Evolutionary conservation across 208 protist species (phyloP).

Genomic region (Kentomonas sorsogonicus): DNA sequence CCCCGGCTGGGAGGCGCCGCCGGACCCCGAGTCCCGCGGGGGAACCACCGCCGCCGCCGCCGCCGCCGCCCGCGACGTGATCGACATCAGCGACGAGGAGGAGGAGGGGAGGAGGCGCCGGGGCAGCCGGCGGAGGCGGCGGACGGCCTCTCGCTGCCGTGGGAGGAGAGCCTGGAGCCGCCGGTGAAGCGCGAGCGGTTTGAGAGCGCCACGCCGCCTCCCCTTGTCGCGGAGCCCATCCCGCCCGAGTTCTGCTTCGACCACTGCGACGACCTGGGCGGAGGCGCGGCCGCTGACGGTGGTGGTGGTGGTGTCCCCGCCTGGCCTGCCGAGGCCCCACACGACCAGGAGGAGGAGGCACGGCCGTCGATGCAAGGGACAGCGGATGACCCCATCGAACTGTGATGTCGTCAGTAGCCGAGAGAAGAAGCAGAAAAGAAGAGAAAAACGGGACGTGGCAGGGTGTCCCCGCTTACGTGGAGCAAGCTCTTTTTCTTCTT

Average conservation of each 20-base stretch:
- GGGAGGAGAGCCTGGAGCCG: too few species aligned
- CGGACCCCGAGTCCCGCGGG: too few species aligned
- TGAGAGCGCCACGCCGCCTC: too few species aligned
- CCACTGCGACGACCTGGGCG: background rate
- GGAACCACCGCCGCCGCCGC: background rate
- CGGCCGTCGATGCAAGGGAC: too few species aligned
- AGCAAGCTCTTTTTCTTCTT: background rate
- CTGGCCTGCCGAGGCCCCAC: conserved; percentile 1
- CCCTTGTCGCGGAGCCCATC: too few species aligned
- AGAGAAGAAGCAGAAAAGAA: too few species aligned
- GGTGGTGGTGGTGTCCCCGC: too few species aligned
- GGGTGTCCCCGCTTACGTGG: background rate
- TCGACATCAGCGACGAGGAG: conserved; percentile 13
- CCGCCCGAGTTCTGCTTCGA: background rate
- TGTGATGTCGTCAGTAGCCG: conserved; percentile 15
- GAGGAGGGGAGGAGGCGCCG: background rate
- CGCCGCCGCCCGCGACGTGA: conserved; percentile 7
- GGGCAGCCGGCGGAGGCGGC: background rate
- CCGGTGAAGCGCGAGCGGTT: too few species aligned
- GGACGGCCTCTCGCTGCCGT: too few species aligned
- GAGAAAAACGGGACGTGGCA: too few species aligned
- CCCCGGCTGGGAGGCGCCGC: too few species aligned
- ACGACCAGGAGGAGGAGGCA: background rate
- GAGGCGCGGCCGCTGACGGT: background rate
- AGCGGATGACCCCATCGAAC: conserved; percentile 64